These are phyloP conservation scores for Fistulina hepatica DNA, from an alignment of 1,284 basidiomycete genomes.

Conservation along the genomic window DNA sequence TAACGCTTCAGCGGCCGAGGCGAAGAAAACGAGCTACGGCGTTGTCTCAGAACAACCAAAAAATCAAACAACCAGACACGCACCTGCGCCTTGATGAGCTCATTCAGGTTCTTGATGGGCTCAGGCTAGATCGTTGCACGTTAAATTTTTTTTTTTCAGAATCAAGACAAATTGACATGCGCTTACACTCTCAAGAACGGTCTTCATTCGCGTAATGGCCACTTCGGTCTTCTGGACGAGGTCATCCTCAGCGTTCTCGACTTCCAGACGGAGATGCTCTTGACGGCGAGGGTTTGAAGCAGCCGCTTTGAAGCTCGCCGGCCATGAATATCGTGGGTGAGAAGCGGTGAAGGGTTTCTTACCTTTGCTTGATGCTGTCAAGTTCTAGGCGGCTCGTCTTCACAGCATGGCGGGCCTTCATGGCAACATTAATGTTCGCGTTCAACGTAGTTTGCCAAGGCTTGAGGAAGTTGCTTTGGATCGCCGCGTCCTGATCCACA, in stretches of 20 bases:
- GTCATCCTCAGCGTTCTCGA: slow-evolving; percentile 93
- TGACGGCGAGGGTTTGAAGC: slow-evolving; percentile 63
- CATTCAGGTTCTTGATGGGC: slow-evolving; percentile 87
- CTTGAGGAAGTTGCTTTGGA: slow-evolving; percentile 67
- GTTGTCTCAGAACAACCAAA: neutral
- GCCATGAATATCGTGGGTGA: neutral
- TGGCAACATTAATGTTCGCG: slow-evolving; percentile 72
- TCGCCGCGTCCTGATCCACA: slow-evolving; percentile 70
- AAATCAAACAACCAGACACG: slow-evolving; percentile 1
- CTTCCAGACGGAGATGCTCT: slow-evolving; percentile 81
- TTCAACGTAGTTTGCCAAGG: slow-evolving; percentile 89
- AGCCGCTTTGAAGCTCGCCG: slow-evolving; percentile 65
- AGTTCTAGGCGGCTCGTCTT: slow-evolving; percentile 71
- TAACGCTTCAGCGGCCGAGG: slow-evolving; percentile 77
- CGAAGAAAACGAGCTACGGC: slow-evolving; percentile 69
- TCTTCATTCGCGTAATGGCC: slow-evolving; percentile 97
- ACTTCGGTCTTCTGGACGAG: slow-evolving; percentile 96
- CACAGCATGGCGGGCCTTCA: slow-evolving; percentile 88
- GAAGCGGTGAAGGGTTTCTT: slow-evolving; percentile 13
- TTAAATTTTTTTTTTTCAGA: slow-evolving; percentile 1
- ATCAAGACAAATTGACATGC: slow-evolving; percentile 1
- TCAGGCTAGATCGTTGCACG: slow-evolving; percentile 56
- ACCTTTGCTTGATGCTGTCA: slow-evolving; percentile 55
- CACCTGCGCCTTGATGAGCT: slow-evolving; percentile 82
- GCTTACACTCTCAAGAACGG: slow-evolving; percentile 88